Conservation (phyloP, 2,329 filamentous ascomycete genomes). For the Thelonectria rubi region DNA sequence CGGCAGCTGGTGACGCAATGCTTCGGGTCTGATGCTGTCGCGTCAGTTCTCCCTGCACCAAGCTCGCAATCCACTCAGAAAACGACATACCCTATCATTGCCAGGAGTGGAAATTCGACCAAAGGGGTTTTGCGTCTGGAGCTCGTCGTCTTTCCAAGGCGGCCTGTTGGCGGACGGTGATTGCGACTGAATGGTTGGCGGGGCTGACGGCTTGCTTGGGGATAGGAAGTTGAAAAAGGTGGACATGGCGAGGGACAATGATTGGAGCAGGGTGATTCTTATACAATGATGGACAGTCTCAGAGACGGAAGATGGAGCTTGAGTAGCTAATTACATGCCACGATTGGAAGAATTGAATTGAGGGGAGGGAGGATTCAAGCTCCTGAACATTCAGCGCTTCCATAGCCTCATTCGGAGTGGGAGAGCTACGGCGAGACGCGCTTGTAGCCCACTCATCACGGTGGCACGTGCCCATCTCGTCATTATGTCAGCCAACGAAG, state of each 20-base stretch:
- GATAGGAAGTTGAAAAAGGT: slow-evolving; percentile 33
- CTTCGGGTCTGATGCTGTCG: slow-evolving; percentile 2
- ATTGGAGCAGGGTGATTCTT: not conserved
- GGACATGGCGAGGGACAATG: slow-evolving; percentile 18
- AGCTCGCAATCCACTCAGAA: not conserved
- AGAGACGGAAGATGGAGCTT: not conserved
- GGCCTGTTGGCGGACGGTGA: slow-evolving; percentile 3
- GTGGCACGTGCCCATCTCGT: too few relatives aligned
- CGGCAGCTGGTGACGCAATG: slow-evolving; percentile 8
- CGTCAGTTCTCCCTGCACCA: slow-evolving; percentile 16
- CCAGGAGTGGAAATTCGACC: slow-evolving; percentile 23
- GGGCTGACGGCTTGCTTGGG: slow-evolving; percentile 34
- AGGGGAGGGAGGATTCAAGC: too few relatives aligned
- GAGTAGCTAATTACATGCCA: not conserved
- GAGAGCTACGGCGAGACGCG: too few relatives aligned
- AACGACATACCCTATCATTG: slow-evolving; percentile 33
- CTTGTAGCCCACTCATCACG: too few relatives aligned
- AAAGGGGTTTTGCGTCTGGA: slow-evolving; percentile 26
- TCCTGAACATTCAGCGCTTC: too few relatives aligned
- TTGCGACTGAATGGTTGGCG: slow-evolving; percentile 13
- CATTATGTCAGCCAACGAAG: too few relatives aligned
- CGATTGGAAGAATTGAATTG: too few relatives aligned
- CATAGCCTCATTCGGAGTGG: too few relatives aligned
- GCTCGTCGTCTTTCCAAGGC: slow-evolving; percentile 29
- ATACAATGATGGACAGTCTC: not conserved